Evolutionary conservation across 345 rosid genomes (phyloP).

Genomic region (Linum trigynum): DNA sequence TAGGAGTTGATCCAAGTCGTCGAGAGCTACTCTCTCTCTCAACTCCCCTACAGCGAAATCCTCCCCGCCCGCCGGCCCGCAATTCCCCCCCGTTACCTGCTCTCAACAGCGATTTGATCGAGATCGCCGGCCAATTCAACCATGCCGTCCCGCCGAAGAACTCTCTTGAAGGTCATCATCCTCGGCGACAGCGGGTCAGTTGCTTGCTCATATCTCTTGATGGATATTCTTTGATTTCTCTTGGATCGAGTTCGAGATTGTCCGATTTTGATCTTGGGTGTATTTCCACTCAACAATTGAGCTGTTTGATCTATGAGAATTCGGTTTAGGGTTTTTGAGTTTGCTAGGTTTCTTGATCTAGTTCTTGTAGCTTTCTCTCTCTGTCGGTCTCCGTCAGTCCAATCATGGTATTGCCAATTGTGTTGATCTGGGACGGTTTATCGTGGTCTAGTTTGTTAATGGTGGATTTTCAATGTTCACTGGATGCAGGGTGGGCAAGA

Average conservation of each 20-base stretch:
- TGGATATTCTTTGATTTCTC: too few species aligned
- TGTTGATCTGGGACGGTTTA: too few species aligned
- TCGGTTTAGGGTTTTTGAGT: background rate
- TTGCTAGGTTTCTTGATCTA: background rate
- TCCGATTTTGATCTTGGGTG: background rate
- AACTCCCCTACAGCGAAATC: too few species aligned
- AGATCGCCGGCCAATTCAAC: background rate
- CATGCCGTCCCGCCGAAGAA: constrained; percentile 16
- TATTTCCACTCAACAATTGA: background rate
- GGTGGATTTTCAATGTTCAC: too few species aligned
- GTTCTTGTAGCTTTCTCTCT: background rate
- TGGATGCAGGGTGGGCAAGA: constrained; percentile 16
- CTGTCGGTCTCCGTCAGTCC: too few species aligned
- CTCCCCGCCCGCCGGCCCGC: background rate
- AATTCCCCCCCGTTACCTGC: background rate
- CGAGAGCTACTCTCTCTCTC: background rate
- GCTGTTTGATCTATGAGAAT: background rate
- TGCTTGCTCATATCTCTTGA: background rate
- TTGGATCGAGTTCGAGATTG: background rate
- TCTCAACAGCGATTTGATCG: background rate
- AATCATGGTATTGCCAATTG: too few species aligned
- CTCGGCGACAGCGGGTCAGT: constrained; percentile 18
- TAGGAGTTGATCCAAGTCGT: too few species aligned
- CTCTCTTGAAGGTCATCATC: constrained; percentile 16
- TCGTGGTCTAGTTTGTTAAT: background rate